Evolutionary conservation across 345 rosid species (phyloP), one percentile per base, ranked within the genome.

Genomic region (Mangifera indica): DNA sequence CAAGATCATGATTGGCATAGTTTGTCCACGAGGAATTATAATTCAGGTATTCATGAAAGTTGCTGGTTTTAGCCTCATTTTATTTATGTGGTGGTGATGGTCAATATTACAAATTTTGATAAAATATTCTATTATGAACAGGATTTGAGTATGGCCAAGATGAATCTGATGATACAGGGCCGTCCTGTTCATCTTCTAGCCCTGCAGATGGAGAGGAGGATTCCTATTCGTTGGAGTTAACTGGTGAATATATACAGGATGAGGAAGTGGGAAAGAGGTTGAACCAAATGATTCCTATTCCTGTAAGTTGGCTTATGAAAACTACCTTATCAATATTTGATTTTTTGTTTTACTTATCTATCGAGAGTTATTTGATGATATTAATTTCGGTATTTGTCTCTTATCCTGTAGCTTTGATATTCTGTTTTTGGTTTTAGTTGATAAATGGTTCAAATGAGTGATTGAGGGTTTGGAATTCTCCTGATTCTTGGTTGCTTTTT

Each of bases 231-330:
- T 85, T 88, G 84, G 93, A 91, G 71, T 85, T 76, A 67, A 77
- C 70, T 55, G 89, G 85, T 81, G 89, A 74, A 46, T 79, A 81
- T 74, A 85, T 77, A 22, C 79, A 83, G 63, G 90, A 84, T 81
- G 87, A 82, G 82, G 98, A 92, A 84, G 89, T 86, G n/a, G 87
- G 88, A 24, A 81, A 87, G 82, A 91, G 88, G 76, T 76, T 92
- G 83, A 87, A 91, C 80, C 91, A 88, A 82, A 70, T 95, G 98
- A 79, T 86, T 52, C 86, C 91, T 32, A 84, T 95, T 69, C 98
- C 89, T 53, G 99, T 95, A 77, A 85, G 84, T 77, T 61, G 9
- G 42, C 70, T 71, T 60, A 58, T 56, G 4, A 68, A 60, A 60
- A 26, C 17, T 66, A 21, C 29, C 54, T 2, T 48, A 55, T 12